These are phyloP conservation scores for Tylopilus sp. DNA, from an alignment of 768 basidiomycete genomes.

Conservation along the genomic window DNA sequence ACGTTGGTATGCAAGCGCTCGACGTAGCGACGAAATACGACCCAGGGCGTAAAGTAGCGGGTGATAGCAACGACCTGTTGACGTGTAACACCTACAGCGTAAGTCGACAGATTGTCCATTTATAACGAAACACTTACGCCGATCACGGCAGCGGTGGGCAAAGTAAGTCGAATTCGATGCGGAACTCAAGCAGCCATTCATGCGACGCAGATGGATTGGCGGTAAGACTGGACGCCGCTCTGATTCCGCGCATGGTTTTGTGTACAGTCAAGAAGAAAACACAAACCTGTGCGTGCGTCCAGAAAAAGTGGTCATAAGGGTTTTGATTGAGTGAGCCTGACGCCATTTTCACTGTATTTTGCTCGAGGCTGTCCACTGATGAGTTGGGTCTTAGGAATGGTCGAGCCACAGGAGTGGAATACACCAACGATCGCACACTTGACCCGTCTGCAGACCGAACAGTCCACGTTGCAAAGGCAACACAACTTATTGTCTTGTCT, in stretches of 20 bases:
- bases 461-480: constrained; percentile 32
- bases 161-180: constrained; percentile 16
- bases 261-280: constrained; percentile 46
- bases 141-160: not conserved
- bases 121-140: not conserved
- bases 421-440: constrained; percentile 33
- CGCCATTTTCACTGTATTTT: too few relatives aligned
- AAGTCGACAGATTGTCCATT: not conserved
- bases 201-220: constrained; percentile 48
- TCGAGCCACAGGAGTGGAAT: constrained; percentile 49
- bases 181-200: not conserved
- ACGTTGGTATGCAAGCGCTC: constrained; percentile 45
- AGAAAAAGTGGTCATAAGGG: constrained; percentile 43
- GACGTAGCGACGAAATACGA: constrained; percentile 45
- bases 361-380: not conserved
- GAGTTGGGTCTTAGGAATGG: constrained; percentile 18
- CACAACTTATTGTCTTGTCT: constrained; percentile 46
- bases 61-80: constrained; percentile 41
- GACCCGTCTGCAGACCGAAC: constrained; percentile 22
- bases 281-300: constrained; percentile 40
- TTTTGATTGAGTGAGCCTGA: constrained; percentile 54
- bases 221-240: constrained; percentile 50
- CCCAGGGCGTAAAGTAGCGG: constrained; percentile 38
- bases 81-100: constrained; percentile 49
- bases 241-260: constrained; percentile 49